These are phyloP conservation scores for Clonostachys solani DNA, from an alignment of 2,329 filamentous ascomycete genomes.

Conservation along the genomic window DNA sequence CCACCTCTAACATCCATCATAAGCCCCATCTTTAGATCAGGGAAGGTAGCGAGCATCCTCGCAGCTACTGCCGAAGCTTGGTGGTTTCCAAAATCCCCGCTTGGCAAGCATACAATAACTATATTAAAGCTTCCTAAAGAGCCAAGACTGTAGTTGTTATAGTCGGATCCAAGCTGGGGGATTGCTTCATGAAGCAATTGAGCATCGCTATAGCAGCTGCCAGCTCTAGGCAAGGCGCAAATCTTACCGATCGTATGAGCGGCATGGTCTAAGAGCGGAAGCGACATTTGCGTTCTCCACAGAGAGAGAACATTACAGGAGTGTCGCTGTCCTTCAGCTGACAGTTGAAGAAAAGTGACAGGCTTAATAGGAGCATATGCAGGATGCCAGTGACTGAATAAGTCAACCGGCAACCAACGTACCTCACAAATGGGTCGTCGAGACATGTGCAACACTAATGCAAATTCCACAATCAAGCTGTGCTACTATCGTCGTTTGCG, in stretches of 20 bases:
- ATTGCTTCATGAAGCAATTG: slow-evolving; percentile 6
- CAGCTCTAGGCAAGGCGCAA: slow-evolving; percentile 9
- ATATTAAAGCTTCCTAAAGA: slow-evolving; percentile 7
- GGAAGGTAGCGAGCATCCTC: slow-evolving; percentile 7
- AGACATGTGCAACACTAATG: too few relatives aligned
- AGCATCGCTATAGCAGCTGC: slow-evolving; percentile 9
- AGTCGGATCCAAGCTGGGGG: background rate
- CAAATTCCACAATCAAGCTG: too few relatives aligned
- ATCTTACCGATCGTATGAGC: slow-evolving; percentile 11
- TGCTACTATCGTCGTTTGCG: too few relatives aligned
- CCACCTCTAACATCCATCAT: slow-evolving; percentile 33
- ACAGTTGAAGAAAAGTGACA: too few relatives aligned
- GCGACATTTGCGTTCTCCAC: too few relatives aligned
- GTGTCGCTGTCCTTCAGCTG: too few relatives aligned
- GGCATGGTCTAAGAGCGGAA: too few relatives aligned
- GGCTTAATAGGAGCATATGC: too few relatives aligned
- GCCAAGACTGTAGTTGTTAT: slow-evolving; percentile 8
- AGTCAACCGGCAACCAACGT: too few relatives aligned
- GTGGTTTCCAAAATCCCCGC: slow-evolving; percentile 1
- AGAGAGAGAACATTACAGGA: too few relatives aligned
- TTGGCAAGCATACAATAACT: slow-evolving; percentile 8
- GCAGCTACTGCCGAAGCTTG: slow-evolving; percentile 7
- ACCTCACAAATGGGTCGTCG: too few relatives aligned
- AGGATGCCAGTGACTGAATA: too few relatives aligned
- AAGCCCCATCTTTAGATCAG: slow-evolving; percentile 16